Base-by-base conservation (phyloP, 2,329 filamentous ascomycete genomes). In the Tolypocladium ophioglossoides region DNA sequence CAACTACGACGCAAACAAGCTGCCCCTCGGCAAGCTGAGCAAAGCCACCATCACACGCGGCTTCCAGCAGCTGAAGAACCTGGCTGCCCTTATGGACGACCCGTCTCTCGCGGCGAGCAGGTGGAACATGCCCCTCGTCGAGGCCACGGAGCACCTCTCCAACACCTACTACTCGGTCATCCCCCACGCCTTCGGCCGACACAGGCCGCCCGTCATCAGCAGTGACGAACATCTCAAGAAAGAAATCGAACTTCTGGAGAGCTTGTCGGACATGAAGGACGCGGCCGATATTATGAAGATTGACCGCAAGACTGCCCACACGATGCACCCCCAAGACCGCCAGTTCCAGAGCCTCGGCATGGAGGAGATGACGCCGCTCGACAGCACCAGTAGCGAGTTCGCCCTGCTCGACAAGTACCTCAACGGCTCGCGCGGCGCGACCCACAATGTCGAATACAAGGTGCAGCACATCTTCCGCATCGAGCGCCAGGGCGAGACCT, bases 21-120 rank as follows among this genome's bases (percentile, higher is more conserved):
- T 95, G 41, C 90, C 90, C 0, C 74, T 95, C 1, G 91, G 90
- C 5, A 95, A 94, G 66, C 78, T 95, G 27, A 89, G 87, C 74
- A 90, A 91, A 63, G 72, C 78, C 14, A 94, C 88, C 22, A 86
- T 95, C 59, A 79, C 77, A 32, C 78, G 79, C 16, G 91, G 90
- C 9, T 95, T 89, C 65, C 80, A 89, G 63, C 76, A 84, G 8
- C 75, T 96, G 52, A 92, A 94, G 63, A 81, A 89, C 40, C 76
- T 95, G 4, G 80, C 87, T 1, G 82, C 78, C 4, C 71, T 91
- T 4, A 70, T 92, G n/a, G 72, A 81, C 38, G 72, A 83, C 56
- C 70, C 74, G 0, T 62, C 64, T 4, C 66, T 80, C 0, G 79
- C 80, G 0, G 53, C 61, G 0, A 67, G 70, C 12, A 65, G 72